Conservation (phyloP, 768 basidiomycete species). For the Termitomyces sp. region DNA sequence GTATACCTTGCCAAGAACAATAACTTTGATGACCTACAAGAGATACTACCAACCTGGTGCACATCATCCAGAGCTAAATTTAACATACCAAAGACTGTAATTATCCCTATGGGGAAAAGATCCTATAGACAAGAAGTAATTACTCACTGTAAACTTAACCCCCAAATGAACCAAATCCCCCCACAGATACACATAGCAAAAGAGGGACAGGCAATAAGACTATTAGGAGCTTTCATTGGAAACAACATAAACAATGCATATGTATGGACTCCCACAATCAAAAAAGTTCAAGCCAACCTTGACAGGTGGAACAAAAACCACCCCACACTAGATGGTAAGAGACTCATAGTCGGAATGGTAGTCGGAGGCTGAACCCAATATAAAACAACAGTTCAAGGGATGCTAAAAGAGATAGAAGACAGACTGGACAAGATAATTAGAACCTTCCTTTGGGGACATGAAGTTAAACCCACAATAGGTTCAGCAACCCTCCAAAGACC, state of each 20-base stretch:
- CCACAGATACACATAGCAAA: too few relatives aligned
- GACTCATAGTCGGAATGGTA: background rate
- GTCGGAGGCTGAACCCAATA: background rate
- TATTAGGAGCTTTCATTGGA: too few relatives aligned
- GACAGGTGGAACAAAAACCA: too few relatives aligned
- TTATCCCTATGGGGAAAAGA: slow-evolving; percentile 36
- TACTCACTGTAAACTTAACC: background rate
- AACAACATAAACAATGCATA: too few relatives aligned
- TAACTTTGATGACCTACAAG: slow-evolving; percentile 17
- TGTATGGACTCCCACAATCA: too few relatives aligned
- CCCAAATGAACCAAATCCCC: background rate
- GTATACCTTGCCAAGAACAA: slow-evolving; percentile 28
- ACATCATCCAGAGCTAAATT: slow-evolving; percentile 35
- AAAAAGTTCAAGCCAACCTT: too few relatives aligned
- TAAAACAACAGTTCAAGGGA: background rate
- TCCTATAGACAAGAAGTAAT: background rate
- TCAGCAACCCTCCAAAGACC: too few relatives aligned
- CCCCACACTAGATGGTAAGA: too few relatives aligned
- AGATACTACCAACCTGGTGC: slow-evolving; percentile 35
- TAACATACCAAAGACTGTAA: slow-evolving; percentile 36
- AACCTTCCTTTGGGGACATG: background rate
- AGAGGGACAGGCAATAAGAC: too few relatives aligned
- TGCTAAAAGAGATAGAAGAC: background rate
- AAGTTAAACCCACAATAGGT: too few relatives aligned
- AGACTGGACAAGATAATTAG: background rate